These are phyloP conservation scores for Jasminum sambac DNA, from an alignment of 257 asterid species.

Conservation along the genomic window DNA sequence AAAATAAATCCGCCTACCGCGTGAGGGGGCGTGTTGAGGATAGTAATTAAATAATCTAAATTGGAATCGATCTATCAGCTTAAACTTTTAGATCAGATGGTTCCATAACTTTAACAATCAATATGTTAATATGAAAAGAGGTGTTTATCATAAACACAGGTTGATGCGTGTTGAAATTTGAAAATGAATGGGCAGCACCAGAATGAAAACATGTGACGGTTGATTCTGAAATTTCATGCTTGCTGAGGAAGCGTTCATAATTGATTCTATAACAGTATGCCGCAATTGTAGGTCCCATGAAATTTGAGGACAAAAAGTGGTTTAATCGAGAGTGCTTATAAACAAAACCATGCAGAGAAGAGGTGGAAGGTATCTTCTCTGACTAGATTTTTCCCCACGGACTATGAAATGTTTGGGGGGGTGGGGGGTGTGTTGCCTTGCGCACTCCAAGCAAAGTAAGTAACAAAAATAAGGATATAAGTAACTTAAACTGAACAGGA, in stretches of 20 bases:
- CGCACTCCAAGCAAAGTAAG: neutral
- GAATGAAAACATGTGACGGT: neutral
- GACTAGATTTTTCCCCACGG: neutral
- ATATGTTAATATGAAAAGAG: neutral
- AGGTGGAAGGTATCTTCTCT: neutral
- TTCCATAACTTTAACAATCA: too few species aligned
- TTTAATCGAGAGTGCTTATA: too few species aligned
- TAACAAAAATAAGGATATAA: neutral
- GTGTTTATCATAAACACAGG: neutral
- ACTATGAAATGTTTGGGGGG: neutral
- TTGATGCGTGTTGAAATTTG: neutral
- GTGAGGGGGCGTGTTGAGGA: too few species aligned
- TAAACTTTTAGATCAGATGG: too few species aligned
- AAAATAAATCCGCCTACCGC: too few species aligned
- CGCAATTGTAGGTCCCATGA: too few species aligned
- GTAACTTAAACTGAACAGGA: slow-evolving; percentile 1
- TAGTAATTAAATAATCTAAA: too few species aligned
- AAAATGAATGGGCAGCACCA: neutral
- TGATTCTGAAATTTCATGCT: neutral
- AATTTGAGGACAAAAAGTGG: too few species aligned
- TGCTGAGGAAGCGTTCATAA: neutral
- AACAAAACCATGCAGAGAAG: neutral
- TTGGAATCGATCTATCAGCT: too few species aligned
- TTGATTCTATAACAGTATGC: too few species aligned
- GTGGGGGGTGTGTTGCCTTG: neutral